phyloP scores from a whole-genome alignment of 1,284 basidiomycete species.

The Takashimella koratensis region DNA sequence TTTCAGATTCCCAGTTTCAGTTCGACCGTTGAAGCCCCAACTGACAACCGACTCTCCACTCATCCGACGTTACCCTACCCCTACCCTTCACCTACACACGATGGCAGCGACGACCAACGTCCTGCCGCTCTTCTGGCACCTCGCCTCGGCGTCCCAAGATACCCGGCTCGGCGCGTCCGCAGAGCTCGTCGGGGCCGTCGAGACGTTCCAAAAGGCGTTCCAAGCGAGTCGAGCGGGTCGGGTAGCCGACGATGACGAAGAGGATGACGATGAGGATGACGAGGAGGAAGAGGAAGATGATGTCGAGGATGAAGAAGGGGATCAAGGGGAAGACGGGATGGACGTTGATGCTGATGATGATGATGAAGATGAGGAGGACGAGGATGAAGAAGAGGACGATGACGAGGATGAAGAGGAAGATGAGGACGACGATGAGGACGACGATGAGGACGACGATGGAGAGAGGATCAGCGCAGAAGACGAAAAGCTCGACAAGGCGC shows the following conservation, averaged over 20 bases:
- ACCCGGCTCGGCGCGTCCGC: conserved; percentile 81
- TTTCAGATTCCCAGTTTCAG: no score
- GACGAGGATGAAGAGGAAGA: conserved; percentile 52
- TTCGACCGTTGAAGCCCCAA: neutral
- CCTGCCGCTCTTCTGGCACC: conserved; percentile 87
- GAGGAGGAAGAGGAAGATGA: conserved; percentile 48
- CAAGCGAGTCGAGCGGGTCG: conserved; percentile 44
- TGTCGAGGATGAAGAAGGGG: conserved; percentile 55
- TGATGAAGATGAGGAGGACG: conserved; percentile 50
- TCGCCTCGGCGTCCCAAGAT: conserved; percentile 76
- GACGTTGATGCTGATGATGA: conserved; percentile 51
- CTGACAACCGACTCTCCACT: no score
- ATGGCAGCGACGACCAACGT: conserved; percentile 41
- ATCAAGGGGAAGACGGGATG: conserved; percentile 52
- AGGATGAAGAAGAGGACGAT: conserved; percentile 49
- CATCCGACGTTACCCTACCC: no score
- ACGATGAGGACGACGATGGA: conserved; percentile 48
- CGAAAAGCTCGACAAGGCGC: conserved; percentile 41
- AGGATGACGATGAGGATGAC: conserved; percentile 34
- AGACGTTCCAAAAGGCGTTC: conserved; percentile 68
- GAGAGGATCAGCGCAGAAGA: conserved; percentile 20
- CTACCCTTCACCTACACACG: no score
- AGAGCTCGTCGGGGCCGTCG: conserved; percentile 72
- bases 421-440: conserved; percentile 48
- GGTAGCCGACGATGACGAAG: conserved; percentile 7